These are phyloP conservation scores for Coleophoma crateriformis DNA, from an alignment of 2,329 filamentous ascomycete genomes.

Conservation along the genomic window DNA sequence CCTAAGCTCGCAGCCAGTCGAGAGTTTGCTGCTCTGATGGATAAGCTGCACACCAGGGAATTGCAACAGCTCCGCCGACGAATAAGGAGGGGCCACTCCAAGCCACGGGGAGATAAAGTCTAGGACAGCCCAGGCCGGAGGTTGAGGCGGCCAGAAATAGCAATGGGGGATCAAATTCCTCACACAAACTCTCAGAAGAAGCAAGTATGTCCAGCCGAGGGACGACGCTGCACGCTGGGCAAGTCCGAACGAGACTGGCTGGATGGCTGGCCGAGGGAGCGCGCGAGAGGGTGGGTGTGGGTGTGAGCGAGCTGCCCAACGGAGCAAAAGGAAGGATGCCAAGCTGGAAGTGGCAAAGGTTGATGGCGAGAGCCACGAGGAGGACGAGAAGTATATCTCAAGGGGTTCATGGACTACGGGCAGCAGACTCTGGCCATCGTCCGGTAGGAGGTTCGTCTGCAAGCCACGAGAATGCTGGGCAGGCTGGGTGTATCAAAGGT, in stretches of 20 bases:
- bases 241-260: not conserved
- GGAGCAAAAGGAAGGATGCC: not conserved
- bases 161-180: conserved; percentile 5
- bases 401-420: conserved; percentile 13
- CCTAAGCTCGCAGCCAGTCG: too few relatives aligned
- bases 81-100: conserved; percentile 17
- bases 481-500: conserved; percentile 5
- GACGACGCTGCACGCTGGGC: not conserved
- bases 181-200: not conserved
- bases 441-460: conserved; percentile 15
- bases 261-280: not conserved
- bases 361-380: conserved; percentile 4
- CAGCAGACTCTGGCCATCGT: conserved; percentile 16
- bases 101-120: conserved; percentile 20
- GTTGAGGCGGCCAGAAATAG: conserved; percentile 7
- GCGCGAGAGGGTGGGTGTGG: not conserved
- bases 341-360: not conserved
- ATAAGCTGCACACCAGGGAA: not conserved
- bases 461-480: conserved; percentile 22
- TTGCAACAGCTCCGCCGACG: conserved; percentile 16
- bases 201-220: not conserved
- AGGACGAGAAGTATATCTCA: conserved; percentile 16
- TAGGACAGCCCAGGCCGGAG: conserved; percentile 6
- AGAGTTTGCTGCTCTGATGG: too few relatives aligned
- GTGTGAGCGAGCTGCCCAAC: not conserved